These are phyloP conservation scores for Trametopsis cervina DNA, from an alignment of 768 basidiomycete species.

Conservation along the genomic window DNA sequence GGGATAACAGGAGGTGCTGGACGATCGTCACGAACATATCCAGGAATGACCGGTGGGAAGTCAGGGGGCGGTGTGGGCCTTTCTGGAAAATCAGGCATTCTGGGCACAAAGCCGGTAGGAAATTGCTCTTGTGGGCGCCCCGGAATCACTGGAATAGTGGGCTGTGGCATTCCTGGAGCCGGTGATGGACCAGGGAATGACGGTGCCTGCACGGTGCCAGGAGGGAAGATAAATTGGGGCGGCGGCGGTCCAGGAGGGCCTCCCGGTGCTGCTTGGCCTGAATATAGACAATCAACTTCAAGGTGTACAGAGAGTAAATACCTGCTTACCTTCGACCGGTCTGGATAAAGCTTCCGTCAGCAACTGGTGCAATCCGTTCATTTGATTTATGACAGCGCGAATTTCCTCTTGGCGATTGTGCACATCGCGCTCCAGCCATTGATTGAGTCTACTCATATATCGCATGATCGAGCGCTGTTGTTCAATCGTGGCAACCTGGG, in stretches of 20 bases:
- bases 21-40: not conserved
- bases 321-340: slow-evolving; percentile 11
- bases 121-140: not conserved
- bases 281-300: no score
- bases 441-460: slow-evolving; percentile 70
- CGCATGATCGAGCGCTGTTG: slow-evolving; percentile 77
- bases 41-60: slow-evolving; percentile 8
- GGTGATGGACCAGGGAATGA: not conserved
- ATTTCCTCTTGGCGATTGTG: slow-evolving; percentile 73
- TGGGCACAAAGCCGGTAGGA: slow-evolving; percentile 6
- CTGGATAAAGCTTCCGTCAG: slow-evolving; percentile 4
- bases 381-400: slow-evolving; percentile 53
- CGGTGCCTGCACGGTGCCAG: not conserved
- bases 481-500: slow-evolving; percentile 67
- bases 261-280: not conserved
- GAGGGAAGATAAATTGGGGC: not conserved
- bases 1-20: slow-evolving; percentile 2
- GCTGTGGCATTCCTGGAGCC: not conserved
- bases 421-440: slow-evolving; percentile 76
- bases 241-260: not conserved
- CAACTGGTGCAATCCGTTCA: slow-evolving; percentile 38
- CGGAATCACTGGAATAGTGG: slow-evolving; percentile 1
- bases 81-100: not conserved
- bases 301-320: no score
- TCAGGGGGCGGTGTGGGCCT: slow-evolving; percentile 1